Evolutionary conservation across 1,284 basidiomycete genomes (phyloP), one percentile per base, ranked within the genome.

Genomic region (Megacollybia platyphylla): DNA sequence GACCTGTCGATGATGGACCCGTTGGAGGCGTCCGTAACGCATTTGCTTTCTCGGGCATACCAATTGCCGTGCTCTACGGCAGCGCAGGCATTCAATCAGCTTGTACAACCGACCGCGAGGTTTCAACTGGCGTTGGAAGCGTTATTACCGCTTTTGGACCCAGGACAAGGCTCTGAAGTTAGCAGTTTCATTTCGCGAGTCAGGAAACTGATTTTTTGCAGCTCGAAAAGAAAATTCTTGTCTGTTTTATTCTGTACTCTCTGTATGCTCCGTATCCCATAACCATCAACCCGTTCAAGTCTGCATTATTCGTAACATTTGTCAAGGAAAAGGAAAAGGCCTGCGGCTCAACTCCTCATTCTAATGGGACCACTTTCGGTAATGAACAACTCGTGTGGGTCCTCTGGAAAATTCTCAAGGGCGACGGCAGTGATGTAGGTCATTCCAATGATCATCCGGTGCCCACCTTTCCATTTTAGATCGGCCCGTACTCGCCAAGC

Each of bases 351-450:
- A 62, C 75, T 26, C 63, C 61, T 29, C 62, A 67, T 28, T 76
- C 73, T 36, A 71, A 69, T 17, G 62, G 67, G 41, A 70, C 71
- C 47, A 70, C 76, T 43, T 24, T 24, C 20, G 31, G 31, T 11
- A 82, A 73, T 55, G 82, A 86, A 54, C 83, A 83, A 52, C 63
- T 86, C 39, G 77, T 85, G 29, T 86, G 83, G 82, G 82, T 86
- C 29, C 62, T 86, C 43, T 86, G 81, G 81, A 86, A 86, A 61
- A 80, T 86, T 44, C 61, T 86, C 43, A 80, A 75, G 54, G 83
- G 83, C 39, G 81, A 85, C 54, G 83, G 83, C 7, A 75, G 73
- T 48, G 82, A 86, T 65, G 83, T 85, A 48, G 51, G 73, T 65
- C 24, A 32, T 40, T n/a, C 34, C 31, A 37, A 29, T 43, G 43